Percentiles rank a stretch among this genome's conserved stretches.
Conservation (phyloP, 495 filamentous ascomycete species). For the Penicillium fimorum region DNA sequence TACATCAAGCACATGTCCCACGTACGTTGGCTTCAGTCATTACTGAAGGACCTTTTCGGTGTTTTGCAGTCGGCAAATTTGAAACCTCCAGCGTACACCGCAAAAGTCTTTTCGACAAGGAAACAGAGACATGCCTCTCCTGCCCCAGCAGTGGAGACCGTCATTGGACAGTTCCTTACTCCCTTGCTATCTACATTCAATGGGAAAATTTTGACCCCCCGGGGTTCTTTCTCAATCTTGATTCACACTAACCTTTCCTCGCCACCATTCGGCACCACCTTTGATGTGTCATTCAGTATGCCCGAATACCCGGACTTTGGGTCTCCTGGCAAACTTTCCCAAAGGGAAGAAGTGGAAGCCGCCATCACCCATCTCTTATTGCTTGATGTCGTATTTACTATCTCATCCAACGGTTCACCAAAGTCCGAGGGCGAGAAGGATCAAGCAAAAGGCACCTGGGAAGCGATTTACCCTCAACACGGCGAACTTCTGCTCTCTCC, state of each 20-base stretch:
- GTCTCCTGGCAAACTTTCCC: slow-evolving; percentile 35
- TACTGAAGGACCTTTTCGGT: slow-evolving; percentile 36
- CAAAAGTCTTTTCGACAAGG: slow-evolving; percentile 32
- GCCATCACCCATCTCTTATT: slow-evolving; percentile 40
- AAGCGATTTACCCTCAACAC: slow-evolving; percentile 41
- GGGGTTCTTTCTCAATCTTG: slow-evolving; percentile 43
- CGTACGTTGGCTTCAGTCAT: slow-evolving; percentile 36
- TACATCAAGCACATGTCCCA: slow-evolving; percentile 59
- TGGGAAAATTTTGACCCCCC: slow-evolving; percentile 34
- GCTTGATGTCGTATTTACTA: slow-evolving; percentile 37
- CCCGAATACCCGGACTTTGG: slow-evolving; percentile 35
- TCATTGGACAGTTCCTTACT: slow-evolving; percentile 40
- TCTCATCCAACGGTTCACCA: slow-evolving; percentile 24
- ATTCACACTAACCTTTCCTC: slow-evolving; percentile 44
- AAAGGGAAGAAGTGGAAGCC: slow-evolving; percentile 39
- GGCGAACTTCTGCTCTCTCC: slow-evolving; percentile 36
- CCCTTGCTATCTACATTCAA: slow-evolving; percentile 45
- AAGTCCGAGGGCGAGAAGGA: slow-evolving; percentile 4
- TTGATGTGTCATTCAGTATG: slow-evolving; percentile 42
- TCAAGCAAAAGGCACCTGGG: slow-evolving; percentile 24
- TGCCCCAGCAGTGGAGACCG: slow-evolving; percentile 34
- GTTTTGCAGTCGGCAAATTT: slow-evolving; percentile 46
- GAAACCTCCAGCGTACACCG: slow-evolving; percentile 28
- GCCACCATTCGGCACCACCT: slow-evolving; percentile 48
- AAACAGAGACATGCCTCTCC: slow-evolving; percentile 7